Evolutionary conservation across 768 basidiomycete species (phyloP), one percentile per base, ranked within the genome.

Genomic region (Lanmaoa pseudosensibilis): DNA sequence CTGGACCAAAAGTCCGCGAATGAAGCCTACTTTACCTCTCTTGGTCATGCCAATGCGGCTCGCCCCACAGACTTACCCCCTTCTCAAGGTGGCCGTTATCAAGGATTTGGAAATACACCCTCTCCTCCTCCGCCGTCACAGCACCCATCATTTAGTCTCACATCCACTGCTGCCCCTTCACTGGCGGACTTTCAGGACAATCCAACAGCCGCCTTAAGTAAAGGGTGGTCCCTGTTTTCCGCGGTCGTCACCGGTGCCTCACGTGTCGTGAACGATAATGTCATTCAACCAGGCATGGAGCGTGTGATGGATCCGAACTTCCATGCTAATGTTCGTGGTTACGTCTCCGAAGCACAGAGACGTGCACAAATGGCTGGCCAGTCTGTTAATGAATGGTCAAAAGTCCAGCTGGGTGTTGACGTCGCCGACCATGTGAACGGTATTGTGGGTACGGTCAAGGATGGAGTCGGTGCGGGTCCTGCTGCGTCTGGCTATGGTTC

Each of bases 171-270:
- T 34, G 86, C 88, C 12, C 96, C 96, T 0, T 80, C 86, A 0
- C 68, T 98, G 3, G 72, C 77, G 40, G 95, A 99, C 19, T 74
- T 98, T 32, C 92, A 96, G 69, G 84, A 88, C 44, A 92, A 93
- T 67, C 96, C 96, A 0, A 72, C 88, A 37, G 85, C 83, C 10
- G 95, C 96, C 0, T 73, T 98, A 15, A 84, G 84, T 65, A 98
- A 98, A 76, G 94, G 95, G 44, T 98, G 97, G 97, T 92, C 93
- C 25, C 74, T 98, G n/a, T 88, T 99, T 68, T 89, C 92, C 30
- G 82, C 90, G 0, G 94, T 86, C 34, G 87, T 98, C 15, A 82
- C 75, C 1, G 90, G 87, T 49, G 94, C 94, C 19, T 82, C 86
- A 6, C 84, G 84, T 64, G 88, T 75, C 18, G 90, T 98, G 47